Conservation (phyloP, 805 yeast species). For the Scheffersomyces lignosus region DNA sequence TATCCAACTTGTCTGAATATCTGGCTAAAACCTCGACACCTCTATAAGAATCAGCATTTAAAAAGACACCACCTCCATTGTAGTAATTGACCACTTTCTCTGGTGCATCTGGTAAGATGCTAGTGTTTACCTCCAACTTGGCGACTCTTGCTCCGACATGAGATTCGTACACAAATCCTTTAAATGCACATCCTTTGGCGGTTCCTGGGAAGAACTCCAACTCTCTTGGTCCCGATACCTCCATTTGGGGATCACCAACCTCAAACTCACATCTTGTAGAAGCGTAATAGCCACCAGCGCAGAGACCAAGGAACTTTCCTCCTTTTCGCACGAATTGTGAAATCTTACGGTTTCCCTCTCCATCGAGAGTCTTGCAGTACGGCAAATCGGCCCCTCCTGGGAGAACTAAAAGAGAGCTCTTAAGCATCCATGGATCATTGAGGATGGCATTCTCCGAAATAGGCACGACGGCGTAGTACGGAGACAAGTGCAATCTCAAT, state of each 20-base stretch:
- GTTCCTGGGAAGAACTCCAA: constrained; percentile 79
- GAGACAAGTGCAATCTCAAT: constrained; percentile 71
- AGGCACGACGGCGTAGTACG: constrained; percentile 81
- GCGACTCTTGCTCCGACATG: constrained; percentile 75
- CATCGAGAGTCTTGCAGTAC: constrained; percentile 69
- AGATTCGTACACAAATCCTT: constrained; percentile 77
- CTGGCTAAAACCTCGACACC: constrained; percentile 73
- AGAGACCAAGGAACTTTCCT: constrained; percentile 82
- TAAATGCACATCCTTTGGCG: constrained; percentile 76
- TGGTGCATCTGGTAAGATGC: constrained; percentile 26
- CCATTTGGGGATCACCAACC: constrained; percentile 65
- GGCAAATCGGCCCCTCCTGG: constrained; percentile 99
- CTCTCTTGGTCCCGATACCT: constrained; percentile 85
- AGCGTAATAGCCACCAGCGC: constrained; percentile 94
- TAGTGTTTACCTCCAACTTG: constrained; percentile 38
- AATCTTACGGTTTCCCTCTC: constrained; percentile 63
- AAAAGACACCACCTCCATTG: constrained; percentile 90
- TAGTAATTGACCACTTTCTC: constrained; percentile 49
- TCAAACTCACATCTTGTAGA: constrained; percentile 80
- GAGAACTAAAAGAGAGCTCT: constrained; percentile 75
- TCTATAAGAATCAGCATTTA: constrained; percentile 61
- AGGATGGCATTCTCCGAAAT: constrained; percentile 61
- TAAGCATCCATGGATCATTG: constrained; percentile 85
- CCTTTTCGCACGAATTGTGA: constrained; percentile 69
- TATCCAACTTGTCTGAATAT: constrained; percentile 58